A percentile compares a stretch with the other conserved stretches of the same genome.
Evolutionary conservation across 2,329 filamentous ascomycete genomes (phyloP).

Genomic region (Stylonectria norvegica): DNA sequence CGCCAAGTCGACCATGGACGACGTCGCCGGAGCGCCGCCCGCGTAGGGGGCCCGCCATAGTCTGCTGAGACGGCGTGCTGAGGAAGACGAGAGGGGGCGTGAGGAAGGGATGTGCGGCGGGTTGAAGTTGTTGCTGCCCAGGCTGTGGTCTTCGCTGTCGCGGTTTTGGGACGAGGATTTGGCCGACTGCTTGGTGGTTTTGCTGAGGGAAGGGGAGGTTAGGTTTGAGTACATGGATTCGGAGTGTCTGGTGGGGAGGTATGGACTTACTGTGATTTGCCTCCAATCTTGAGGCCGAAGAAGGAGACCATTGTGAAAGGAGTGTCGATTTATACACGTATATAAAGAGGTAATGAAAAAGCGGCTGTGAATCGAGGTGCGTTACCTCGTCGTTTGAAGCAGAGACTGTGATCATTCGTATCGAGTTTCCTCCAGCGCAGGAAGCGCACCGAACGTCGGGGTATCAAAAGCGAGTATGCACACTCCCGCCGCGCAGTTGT

Average conservation of each 20-base stretch:
- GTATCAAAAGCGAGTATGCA: too few species aligned
- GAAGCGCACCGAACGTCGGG: too few species aligned
- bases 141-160: conserved; percentile 28
- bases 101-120: conserved; percentile 33
- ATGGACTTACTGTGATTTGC: conserved; percentile 46
- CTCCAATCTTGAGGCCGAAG: conserved; percentile 54
- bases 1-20: conserved; percentile 45
- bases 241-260: conserved; percentile 10
- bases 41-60: conserved; percentile 34
- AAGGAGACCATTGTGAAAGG: conserved; percentile 52
- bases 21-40: conserved; percentile 35
- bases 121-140: conserved; percentile 33
- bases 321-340: neutral
- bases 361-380: too few species aligned
- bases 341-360: neutral
- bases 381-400: too few species aligned
- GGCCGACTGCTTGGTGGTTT: conserved; percentile 1
- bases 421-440: too few species aligned
- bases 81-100: conserved; percentile 42
- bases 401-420: too few species aligned
- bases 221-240: conserved; percentile 12
- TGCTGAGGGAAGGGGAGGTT: neutral
- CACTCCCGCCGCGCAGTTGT: too few species aligned
- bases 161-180: conserved; percentile 4
- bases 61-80: conserved; percentile 24